Base-by-base conservation (phyloP, 306 rosid genomes). In the Prunus fruticosa region DNA sequence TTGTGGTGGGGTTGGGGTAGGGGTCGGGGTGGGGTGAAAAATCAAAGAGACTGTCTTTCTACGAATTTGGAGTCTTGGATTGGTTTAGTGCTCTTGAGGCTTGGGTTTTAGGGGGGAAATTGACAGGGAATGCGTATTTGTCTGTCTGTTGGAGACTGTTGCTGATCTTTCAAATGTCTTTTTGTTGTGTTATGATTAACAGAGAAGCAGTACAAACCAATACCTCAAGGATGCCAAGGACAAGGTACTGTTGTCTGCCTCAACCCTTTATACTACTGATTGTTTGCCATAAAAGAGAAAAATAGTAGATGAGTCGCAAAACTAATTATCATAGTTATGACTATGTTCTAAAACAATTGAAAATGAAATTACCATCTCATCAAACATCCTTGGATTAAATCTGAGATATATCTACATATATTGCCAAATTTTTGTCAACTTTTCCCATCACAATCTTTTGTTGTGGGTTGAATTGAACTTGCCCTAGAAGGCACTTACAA, bases 161-260 rank as follows among this genome's bases (percentile, higher is more conserved):
- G 60, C 38, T 8, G 71, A 32, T 45, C 15, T 60, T 71, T 70
- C 57, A 27, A 45, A 66, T 49, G 76, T n/a, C 51, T 60, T n/a
- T 50, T 19, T 54, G 50, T 69, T 72, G 56, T 58, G 57, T 78
- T 47, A 61, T 49, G 66, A 71, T 86, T 79, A 64, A 61, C 91
- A 87, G 97, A 87, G 89, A 88, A 90, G 81, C 90, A 78, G 73
- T 88, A 76, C 85, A 89, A 80, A 49, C 89, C 93, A 41, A 72
- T 54, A 65, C 83, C 67, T 46, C 83, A 71, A 22, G 79, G 65
- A 61, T 75, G 73, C 71, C 92, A 80, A 81, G 90, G 76, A 78
- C 85, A 84, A 71, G 88, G 77, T 78, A 84, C 54, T 57, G 13
- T 22, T 41, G 19, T 20, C 16, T 58, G 27, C 43, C 68, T 43